A percentile compares a stretch with the other conserved stretches of the same genome.
Conservation (phyloP, 2,329 filamentous ascomycete species). For the Diaporthe sp. region DNA sequence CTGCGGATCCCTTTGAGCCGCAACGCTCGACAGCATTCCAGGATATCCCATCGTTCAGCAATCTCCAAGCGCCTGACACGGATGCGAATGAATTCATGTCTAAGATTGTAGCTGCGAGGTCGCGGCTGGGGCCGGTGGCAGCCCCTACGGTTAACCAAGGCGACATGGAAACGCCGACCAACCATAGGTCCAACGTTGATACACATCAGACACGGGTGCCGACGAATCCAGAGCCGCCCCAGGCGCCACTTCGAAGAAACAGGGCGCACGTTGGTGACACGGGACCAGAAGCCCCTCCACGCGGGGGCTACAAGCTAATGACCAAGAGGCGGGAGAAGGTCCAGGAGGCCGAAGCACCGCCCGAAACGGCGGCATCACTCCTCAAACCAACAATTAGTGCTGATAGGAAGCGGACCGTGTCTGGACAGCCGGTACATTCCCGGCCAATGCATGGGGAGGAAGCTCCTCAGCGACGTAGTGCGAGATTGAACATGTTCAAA, state of each 20-base stretch:
- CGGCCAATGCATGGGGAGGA: constrained; percentile 69
- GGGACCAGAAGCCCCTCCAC: constrained; percentile 72
- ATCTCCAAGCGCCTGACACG: constrained; percentile 56
- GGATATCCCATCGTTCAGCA: constrained; percentile 55
- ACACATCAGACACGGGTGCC: constrained; percentile 50
- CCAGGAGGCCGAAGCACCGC: constrained; percentile 54
- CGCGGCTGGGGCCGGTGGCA: constrained; percentile 57
- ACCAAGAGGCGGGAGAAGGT: constrained; percentile 57
- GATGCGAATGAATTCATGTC: constrained; percentile 69
- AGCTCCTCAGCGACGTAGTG: constrained; percentile 77
- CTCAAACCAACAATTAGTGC: constrained; percentile 60
- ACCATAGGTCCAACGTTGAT: constrained; percentile 58
- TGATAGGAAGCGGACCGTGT: constrained; percentile 92
- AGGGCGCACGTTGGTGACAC: constrained; percentile 67
- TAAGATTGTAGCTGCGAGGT: constrained; percentile 66
- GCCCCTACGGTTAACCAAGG: constrained; percentile 62
- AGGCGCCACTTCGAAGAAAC: constrained; percentile 66
- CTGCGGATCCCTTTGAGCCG: constrained; percentile 66
- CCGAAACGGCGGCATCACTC: constrained; percentile 56
- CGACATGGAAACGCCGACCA: constrained; percentile 74
- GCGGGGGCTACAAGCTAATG: constrained; percentile 71
- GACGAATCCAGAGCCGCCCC: constrained; percentile 60
- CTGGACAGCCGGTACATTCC: constrained; percentile 78
- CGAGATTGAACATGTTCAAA: constrained; percentile 77
- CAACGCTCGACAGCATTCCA: constrained; percentile 56